Percentiles rank a stretch among this genome's conserved stretches.
phyloP scores from a whole-genome alignment of 1,284 basidiomycete species.

The Ustilago nuda region DNA sequence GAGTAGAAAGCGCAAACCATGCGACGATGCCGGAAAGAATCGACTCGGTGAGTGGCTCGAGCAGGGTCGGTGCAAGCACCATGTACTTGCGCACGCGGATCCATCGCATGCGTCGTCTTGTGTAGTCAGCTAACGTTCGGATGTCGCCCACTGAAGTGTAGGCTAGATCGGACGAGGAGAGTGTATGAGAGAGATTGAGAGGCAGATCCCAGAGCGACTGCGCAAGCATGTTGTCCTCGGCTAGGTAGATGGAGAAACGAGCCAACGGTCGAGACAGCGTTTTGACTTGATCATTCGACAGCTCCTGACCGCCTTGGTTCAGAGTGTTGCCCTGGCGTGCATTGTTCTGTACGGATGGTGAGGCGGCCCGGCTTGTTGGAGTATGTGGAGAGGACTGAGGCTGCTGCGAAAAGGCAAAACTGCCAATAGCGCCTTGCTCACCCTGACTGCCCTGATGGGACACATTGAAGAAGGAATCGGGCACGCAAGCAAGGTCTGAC shows the following conservation, averaged over 20 bases:
- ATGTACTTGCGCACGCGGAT: constrained; percentile 68
- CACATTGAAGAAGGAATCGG: constrained; percentile 65
- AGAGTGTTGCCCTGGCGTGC: background rate
- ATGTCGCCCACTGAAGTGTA: constrained; percentile 67
- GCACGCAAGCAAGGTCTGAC: constrained; percentile 79
- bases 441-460: constrained; percentile 48
- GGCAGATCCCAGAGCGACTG: constrained; percentile 63
- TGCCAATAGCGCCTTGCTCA: constrained; percentile 59
- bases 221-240: constrained; percentile 69
- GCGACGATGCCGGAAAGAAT: constrained; percentile 61
- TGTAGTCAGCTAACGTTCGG: constrained; percentile 62
- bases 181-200: constrained; percentile 55
- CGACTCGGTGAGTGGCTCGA: constrained; percentile 67
- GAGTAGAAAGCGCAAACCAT: constrained; percentile 45
- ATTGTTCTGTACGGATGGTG: background rate
- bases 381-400: constrained; percentile 3
- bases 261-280: constrained; percentile 57
- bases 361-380: constrained; percentile 11
- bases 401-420: constrained; percentile 52
- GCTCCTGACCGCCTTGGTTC: background rate
- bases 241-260: constrained; percentile 67
- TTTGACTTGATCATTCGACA: constrained; percentile 36
- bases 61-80: constrained; percentile 61
- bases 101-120: constrained; percentile 66
- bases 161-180: constrained; percentile 59